Base-by-base conservation (phyloP, 352 stramenopile species). In the Halophytophthora batemanensis region DNA sequence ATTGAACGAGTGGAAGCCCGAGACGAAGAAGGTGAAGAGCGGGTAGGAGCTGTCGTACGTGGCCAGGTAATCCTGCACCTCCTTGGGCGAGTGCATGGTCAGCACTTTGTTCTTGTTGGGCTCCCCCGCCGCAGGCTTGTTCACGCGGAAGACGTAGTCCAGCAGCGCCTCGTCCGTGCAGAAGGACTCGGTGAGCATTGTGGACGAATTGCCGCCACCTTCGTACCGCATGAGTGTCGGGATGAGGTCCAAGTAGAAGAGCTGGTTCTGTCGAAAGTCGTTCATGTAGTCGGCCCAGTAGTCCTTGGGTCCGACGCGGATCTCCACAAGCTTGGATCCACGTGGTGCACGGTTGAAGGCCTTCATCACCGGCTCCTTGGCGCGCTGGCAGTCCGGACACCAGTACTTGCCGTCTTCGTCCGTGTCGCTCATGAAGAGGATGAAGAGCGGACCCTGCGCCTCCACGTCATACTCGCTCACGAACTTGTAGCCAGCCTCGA, bases 221-320 rank as follows among this genome's bases (percentile, higher is more conserved):
- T 89, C 74, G 64, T 93, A 93, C 12, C 75, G 62, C 50, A 93
- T 73, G 33, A 93, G 64, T 37, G 82, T 74, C 18, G 82, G 82
- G 50, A 93, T 86, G 43, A 84, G 74, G 53, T 89, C 77, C 43
- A 93, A 68, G 58, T 90, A 90, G 46, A 93, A 90, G 37, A 89
- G 65, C 40, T 87, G 69, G 50, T 90, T 88, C 59, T 90, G 79
- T n/a, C 69, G 62, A 54, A 93, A 93, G 33, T 79, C 64, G 56
- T 93, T 93, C 64, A 81, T 77, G 45, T 86, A 70, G 54, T 93
- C 68, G 22, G 70, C 67, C 82, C 82, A 93, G 33, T 90, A 77
- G 12, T 56, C 42, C 6, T 73, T 36, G 3, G 64, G 56, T 0
- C 82, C 82, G 5, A 90, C 62, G 42, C 78, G 77, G 48, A 93